These are phyloP conservation scores for Phytophthora hybrid DNA, from an alignment of 352 stramenopile genomes.

Conservation along the genomic window DNA sequence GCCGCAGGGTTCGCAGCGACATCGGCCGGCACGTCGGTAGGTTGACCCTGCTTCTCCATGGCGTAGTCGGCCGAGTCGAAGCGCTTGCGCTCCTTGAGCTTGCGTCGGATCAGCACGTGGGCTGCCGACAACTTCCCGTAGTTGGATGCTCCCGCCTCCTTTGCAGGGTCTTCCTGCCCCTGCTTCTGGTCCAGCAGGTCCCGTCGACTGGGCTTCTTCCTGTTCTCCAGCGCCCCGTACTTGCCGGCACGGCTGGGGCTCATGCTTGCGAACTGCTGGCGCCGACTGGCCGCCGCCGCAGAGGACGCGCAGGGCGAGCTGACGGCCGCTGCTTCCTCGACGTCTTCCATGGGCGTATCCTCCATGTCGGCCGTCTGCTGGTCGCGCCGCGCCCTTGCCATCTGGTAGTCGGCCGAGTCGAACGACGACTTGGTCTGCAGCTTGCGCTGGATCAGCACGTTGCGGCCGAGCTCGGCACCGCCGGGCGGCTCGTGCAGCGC, in stretches of 20 bases:
- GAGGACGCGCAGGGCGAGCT: constrained; percentile 62
- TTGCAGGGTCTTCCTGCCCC: constrained; percentile 1
- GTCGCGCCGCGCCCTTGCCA: constrained; percentile 40
- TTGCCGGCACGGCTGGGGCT: constrained; percentile 61
- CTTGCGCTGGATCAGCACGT: constrained; percentile 79
- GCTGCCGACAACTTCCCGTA: constrained; percentile 73
- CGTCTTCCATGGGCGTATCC: constrained; percentile 46
- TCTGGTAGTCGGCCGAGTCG: constrained; percentile 83
- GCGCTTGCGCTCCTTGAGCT: constrained; percentile 83
- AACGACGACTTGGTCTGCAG: constrained; percentile 76
- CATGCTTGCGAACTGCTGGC: constrained; percentile 56
- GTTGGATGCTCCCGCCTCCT: constrained; percentile 36
- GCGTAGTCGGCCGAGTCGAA: constrained; percentile 87
- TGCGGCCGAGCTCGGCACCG: constrained; percentile 58
- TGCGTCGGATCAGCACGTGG: constrained; percentile 82
- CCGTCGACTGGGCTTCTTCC: constrained; percentile 38
- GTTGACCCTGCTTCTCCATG: constrained; percentile 67
- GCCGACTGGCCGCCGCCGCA: constrained; percentile 13
- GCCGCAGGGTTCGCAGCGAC: constrained; percentile 13
- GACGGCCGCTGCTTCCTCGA: constrained; percentile 17
- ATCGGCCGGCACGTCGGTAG: constrained; percentile 36
- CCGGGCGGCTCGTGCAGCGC: constrained; percentile 26
- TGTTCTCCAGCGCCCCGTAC: constrained; percentile 52
- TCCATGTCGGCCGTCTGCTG: constrained; percentile 12
- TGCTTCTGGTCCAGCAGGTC: constrained; percentile 51